Evolutionary conservation across 257 asterid species (phyloP).

Genomic region (Solanum appendiculatum): DNA sequence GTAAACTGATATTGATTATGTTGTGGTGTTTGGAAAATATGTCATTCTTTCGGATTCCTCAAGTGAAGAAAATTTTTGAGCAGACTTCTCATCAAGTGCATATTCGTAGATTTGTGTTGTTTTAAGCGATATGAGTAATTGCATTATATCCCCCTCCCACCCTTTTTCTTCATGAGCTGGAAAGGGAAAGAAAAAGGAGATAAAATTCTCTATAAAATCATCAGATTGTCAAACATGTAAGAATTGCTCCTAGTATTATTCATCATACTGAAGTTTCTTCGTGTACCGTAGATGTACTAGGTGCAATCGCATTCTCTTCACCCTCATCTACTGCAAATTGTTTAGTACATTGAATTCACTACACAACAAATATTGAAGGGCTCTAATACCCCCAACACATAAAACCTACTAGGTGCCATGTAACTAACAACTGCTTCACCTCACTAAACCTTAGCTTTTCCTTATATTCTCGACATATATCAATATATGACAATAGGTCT

Average conservation of each 20-base stretch:
- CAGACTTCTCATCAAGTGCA: background rate
- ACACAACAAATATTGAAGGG: background rate
- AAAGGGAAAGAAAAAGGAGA: background rate
- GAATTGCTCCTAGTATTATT: background rate
- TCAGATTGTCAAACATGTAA: no score
- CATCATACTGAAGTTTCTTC: no score
- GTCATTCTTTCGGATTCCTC: background rate
- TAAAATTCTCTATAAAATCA: no score
- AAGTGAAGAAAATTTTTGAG: background rate
- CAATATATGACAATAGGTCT: no score
- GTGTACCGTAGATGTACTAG: background rate
- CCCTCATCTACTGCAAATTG: background rate
- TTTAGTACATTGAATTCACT: background rate
- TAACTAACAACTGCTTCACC: no score
- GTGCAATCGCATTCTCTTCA: background rate
- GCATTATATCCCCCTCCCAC: background rate
- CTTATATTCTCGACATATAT: no score
- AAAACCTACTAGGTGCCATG: no score
- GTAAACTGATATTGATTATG: background rate
- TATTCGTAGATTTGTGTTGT: no score
- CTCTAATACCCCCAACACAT: background rate
- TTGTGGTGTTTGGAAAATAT: background rate
- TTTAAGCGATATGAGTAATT: no score
- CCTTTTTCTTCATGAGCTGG: background rate
- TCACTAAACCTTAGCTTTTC: no score